These are phyloP conservation scores for Flaveria brownii DNA, from an alignment of 129 eudicot species.

Conservation along the genomic window DNA sequence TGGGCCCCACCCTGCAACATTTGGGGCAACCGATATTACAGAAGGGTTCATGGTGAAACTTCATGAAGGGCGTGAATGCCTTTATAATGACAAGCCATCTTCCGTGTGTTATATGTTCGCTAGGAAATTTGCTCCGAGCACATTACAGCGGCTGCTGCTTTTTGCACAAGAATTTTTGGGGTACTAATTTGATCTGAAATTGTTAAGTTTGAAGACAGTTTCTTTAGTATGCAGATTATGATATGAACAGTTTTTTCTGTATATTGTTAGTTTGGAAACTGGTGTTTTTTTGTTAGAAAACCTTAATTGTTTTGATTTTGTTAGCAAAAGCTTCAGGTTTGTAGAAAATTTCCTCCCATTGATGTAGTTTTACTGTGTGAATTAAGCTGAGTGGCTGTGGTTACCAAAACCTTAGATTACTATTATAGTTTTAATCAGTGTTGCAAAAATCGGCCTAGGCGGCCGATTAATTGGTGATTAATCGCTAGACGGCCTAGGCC, in stretches of 20 bases:
- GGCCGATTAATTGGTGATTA: no score
- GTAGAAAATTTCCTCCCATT: neutral
- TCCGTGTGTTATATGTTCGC: constrained; percentile 68
- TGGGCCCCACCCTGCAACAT: constrained; percentile 71
- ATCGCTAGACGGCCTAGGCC: no score
- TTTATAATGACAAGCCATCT: constrained; percentile 52
- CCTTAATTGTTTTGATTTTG: neutral
- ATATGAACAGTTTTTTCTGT: constrained; percentile 15
- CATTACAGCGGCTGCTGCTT: constrained; percentile 60
- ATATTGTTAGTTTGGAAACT: constrained; percentile 8
- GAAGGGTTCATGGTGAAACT: constrained; percentile 64
- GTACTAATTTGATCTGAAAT: constrained; percentile 37
- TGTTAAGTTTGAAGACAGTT: constrained; percentile 34
- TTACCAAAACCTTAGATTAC: no score
- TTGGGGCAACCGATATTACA: constrained; percentile 51
- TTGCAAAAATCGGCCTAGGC: no score
- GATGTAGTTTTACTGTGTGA: neutral
- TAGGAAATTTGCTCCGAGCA: constrained; percentile 83
- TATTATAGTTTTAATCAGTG: no score
- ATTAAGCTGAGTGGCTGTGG: neutral
- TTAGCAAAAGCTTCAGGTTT: neutral
- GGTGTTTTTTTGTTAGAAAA: constrained; percentile 7
- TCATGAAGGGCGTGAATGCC: constrained; percentile 43
- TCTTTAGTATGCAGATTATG: constrained; percentile 22
- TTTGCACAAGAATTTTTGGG: constrained; percentile 64